These are phyloP conservation scores for Penicillium longicatenatum DNA, from an alignment of 495 filamentous ascomycete species.

Conservation along the genomic window DNA sequence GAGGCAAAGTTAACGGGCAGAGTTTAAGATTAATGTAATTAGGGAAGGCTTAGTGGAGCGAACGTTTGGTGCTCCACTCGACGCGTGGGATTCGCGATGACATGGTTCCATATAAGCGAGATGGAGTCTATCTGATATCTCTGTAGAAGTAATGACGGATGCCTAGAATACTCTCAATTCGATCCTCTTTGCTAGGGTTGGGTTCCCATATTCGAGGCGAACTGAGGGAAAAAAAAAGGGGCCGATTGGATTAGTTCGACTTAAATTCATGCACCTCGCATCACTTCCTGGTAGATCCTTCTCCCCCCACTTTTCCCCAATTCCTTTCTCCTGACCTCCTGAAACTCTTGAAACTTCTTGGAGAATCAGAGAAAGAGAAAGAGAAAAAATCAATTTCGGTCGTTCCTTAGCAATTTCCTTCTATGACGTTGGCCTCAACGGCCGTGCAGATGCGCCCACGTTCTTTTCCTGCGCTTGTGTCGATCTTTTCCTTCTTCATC, in stretches of 20 bases:
- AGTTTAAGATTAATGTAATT: not conserved
- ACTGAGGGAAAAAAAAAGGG: not conserved
- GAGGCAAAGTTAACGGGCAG: not conserved
- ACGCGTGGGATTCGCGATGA: not conserved
- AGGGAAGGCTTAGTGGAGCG: constrained; percentile 3
- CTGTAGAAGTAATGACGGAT: not conserved
- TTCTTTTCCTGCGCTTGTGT: constrained; percentile 16
- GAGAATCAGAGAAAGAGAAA: not conserved
- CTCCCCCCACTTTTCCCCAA: constrained; percentile 8
- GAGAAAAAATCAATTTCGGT: constrained; percentile 2
- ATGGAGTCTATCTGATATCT: constrained; percentile 1
- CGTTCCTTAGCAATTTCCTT: constrained; percentile 2
- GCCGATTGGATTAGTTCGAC: constrained; percentile 8
- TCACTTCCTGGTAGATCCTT: constrained; percentile 20
- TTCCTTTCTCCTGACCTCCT: constrained; percentile 4
- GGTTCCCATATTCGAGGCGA: not conserved
- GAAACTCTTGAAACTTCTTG: constrained; percentile 5
- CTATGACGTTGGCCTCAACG: constrained; percentile 20
- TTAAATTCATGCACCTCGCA: constrained; percentile 22
- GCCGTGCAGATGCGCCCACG: constrained; percentile 25
- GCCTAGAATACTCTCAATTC: not conserved
- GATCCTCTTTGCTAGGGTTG: not conserved
- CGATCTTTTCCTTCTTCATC: constrained; percentile 28
- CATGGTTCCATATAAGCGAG: not conserved
- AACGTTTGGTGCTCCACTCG: constrained; percentile 1